Evolutionary conservation across 192 early-diverging fungal species (phyloP), one percentile per base, ranked within the genome.

Genomic region (Irineochytrium annulatum): DNA sequence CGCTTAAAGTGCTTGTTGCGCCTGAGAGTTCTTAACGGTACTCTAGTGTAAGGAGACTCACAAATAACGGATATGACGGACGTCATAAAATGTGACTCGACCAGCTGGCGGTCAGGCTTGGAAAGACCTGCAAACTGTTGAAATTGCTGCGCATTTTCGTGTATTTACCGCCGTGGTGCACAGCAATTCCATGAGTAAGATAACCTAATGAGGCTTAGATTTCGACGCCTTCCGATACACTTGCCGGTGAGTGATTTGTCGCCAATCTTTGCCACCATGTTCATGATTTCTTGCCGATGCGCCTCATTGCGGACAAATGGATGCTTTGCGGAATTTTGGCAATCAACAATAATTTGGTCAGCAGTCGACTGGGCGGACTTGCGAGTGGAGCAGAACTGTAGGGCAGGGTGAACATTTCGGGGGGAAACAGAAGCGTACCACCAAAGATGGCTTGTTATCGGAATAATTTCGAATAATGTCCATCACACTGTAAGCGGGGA

Each of bases 1-100:
- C 80, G n/a, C 86, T 87, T 0, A 91, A 73, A 0, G 89, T 89
- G 0, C 84, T 81, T 0, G 89, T 91, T 0, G 86, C 81, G 60
- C 81, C 82, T 87, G 67, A 45, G 1, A 51, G 5, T 11, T 17
- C 58, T 8, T 31, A 46, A 61, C 3, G 39, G 22, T 46, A n/a
- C 13, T 60, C 4, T n/a, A n/a, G n/a, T 17, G 17, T 1, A 19
- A 63, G 62, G n/a, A 29, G 29, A 59, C 29, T 26, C 62, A 78
- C 86, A 90, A 29, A 88, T 65, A 13, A 88, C 81, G 6, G 52
- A 45, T 3, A 90, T 55, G 11, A 46, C 55, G 2, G 78, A 76
- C 5, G 74, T 59, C 0, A 77, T 55, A 60, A 87, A 90, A 30
- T 73, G 43, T 8, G 60, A 35, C 62, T 90, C 89, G 13, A 88